These are phyloP conservation scores for Nemania bipapillata DNA, from an alignment of 2,329 filamentous ascomycete species.

Conservation along the genomic window DNA sequence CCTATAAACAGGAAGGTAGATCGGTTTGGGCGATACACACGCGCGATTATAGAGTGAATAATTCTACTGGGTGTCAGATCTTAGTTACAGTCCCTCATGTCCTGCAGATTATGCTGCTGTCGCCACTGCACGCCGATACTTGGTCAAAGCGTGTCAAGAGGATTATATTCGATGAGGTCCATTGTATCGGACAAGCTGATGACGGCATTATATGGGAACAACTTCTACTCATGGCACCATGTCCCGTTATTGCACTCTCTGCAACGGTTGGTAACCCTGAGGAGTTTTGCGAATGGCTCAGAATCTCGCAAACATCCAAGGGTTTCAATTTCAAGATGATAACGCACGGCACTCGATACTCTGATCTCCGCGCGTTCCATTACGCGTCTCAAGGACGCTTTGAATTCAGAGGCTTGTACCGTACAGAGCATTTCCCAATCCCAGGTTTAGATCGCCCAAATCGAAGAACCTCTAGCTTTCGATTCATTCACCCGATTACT, in stretches of 20 bases:
- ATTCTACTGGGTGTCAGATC: constrained; percentile 76
- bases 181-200: constrained; percentile 80
- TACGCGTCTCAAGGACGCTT: constrained; percentile 65
- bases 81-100: constrained; percentile 82
- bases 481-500: constrained; percentile 73
- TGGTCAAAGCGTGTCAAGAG: constrained; percentile 76
- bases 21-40: constrained; percentile 85
- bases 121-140: constrained; percentile 68
- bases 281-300: constrained; percentile 76
- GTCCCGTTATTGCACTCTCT: constrained; percentile 81
- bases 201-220: constrained; percentile 84
- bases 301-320: constrained; percentile 69
- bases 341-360: constrained; percentile 75
- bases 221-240: constrained; percentile 76
- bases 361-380: constrained; percentile 79
- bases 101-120: constrained; percentile 79
- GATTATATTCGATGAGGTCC: constrained; percentile 86
- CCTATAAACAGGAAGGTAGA: constrained; percentile 67
- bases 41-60: constrained; percentile 78
- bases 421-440: constrained; percentile 55
- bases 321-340: constrained; percentile 75
- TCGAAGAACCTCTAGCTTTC: constrained; percentile 59
- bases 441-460: constrained; percentile 61
- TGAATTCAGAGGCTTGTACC: constrained; percentile 63
- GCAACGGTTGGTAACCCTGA: constrained; percentile 81